A percentile compares a stretch with the other conserved stretches of the same genome.
These are phyloP conservation scores for Lathyrus oleraceus DNA, from an alignment of 306 rosid species.

Conservation along the genomic window DNA sequence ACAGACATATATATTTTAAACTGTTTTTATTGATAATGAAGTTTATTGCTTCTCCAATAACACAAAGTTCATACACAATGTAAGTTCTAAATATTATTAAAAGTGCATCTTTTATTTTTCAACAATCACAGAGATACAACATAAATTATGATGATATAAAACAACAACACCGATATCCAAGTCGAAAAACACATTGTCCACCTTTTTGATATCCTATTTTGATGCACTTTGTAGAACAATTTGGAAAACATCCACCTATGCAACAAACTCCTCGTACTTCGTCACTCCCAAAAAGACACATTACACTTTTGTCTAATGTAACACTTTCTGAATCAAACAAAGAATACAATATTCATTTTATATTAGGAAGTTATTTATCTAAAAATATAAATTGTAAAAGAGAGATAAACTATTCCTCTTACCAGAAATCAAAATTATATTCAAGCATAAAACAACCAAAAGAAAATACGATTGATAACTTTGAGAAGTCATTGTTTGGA, in stretches of 20 bases:
- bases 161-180: background rate
- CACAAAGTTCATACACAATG: too few relatives aligned
- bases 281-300: background rate
- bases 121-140: background rate
- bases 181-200: background rate
- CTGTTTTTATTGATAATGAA: too few relatives aligned
- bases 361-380: too few relatives aligned
- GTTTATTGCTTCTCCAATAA: too few relatives aligned
- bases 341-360: background rate
- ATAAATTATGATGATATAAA: background rate
- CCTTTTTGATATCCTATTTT: background rate
- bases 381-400: too few relatives aligned
- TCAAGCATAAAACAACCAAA: background rate
- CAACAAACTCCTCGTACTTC: background rate
- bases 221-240: background rate
- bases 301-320: background rate
- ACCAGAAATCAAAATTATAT: background rate
- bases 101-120: background rate
- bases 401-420: background rate
- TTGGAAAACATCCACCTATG: background rate
- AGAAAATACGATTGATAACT: background rate
- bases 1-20: too few relatives aligned
- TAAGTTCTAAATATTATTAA: too few relatives aligned
- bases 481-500: too few relatives aligned
- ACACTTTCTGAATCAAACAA: background rate